Evolutionary conservation across 2,329 filamentous ascomycete genomes (phyloP).

Genomic region (Coniochaeta hoffmannii): DNA sequence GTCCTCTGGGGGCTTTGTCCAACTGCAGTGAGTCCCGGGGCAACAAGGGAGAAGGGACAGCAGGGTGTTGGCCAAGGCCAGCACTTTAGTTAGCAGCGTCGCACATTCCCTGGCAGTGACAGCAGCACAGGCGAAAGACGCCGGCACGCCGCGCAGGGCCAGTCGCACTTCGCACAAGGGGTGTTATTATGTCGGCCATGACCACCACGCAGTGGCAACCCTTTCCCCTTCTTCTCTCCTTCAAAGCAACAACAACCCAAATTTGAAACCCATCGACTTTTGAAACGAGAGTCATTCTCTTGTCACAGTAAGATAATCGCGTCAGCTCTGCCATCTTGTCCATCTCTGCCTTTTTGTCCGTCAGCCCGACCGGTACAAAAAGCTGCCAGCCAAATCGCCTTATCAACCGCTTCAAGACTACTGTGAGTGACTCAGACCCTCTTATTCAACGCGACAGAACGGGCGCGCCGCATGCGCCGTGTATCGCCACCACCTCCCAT

Average conservation of each 20-base stretch:
- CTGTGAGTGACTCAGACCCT: slow-evolving; percentile 26
- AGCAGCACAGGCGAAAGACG: not conserved
- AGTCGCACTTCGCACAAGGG: not conserved
- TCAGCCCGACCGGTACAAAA: slow-evolving; percentile 14
- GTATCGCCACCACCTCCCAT: slow-evolving; percentile 14
- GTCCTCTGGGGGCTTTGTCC: not conserved
- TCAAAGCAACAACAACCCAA: slow-evolving; percentile 42
- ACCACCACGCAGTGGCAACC: slow-evolving; percentile 18
- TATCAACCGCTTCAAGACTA: slow-evolving; percentile 13
- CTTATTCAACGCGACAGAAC: not conserved
- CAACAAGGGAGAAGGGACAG: not conserved
- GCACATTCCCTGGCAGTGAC: not conserved
- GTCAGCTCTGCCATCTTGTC: slow-evolving; percentile 40
- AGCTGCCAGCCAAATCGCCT: slow-evolving; percentile 8
- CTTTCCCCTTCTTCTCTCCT: slow-evolving; percentile 27
- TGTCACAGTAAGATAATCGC: slow-evolving; percentile 56
- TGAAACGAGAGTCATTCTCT: slow-evolving; percentile 46
- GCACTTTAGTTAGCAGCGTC: not conserved
- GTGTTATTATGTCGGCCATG: slow-evolving; percentile 17
- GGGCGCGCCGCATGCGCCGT: not conserved
- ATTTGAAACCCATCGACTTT: slow-evolving; percentile 30
- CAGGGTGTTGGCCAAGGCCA: not conserved
- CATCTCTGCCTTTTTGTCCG: slow-evolving; percentile 22
- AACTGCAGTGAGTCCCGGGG: not conserved
- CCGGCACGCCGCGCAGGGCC: not conserved